Percentiles rank a stretch among this genome's conserved stretches.
phyloP scores from a whole-genome alignment of 2,329 filamentous ascomycete species.

The Neofusicoccum laricinum region DNA sequence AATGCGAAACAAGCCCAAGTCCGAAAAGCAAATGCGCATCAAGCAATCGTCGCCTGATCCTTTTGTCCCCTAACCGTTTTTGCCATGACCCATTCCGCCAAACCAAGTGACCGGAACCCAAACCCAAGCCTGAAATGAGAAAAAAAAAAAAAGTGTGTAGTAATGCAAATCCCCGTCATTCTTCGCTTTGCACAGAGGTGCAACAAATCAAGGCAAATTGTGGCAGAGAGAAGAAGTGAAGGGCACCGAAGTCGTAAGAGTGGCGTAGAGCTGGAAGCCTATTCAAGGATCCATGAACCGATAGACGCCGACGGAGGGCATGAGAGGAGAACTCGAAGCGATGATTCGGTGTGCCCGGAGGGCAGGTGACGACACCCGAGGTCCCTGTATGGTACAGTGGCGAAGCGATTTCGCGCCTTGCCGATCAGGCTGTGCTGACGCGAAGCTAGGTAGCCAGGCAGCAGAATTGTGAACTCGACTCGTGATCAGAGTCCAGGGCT shows the following conservation, averaged over 20 bases:
- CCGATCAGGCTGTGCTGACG: neutral
- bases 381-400: constrained; percentile 2
- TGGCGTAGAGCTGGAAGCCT: neutral
- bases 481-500: neutral
- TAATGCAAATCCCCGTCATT: constrained; percentile 1
- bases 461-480: neutral
- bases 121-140: neutral
- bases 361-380: neutral
- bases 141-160: neutral
- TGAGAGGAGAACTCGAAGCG: neutral
- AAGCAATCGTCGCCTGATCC: neutral
- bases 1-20: neutral
- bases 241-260: neutral
- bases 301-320: neutral
- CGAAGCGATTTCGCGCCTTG: neutral
- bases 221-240: neutral
- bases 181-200: neutral
- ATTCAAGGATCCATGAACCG: neutral
- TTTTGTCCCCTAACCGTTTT: constrained; percentile 1
- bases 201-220: neutral
- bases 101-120: neutral
- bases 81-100: neutral
- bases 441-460: neutral
- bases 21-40: neutral
- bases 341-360: neutral